These are phyloP conservation scores for Marasmius sp. DNA, from an alignment of 1,284 basidiomycete genomes.

Conservation along the genomic window DNA sequence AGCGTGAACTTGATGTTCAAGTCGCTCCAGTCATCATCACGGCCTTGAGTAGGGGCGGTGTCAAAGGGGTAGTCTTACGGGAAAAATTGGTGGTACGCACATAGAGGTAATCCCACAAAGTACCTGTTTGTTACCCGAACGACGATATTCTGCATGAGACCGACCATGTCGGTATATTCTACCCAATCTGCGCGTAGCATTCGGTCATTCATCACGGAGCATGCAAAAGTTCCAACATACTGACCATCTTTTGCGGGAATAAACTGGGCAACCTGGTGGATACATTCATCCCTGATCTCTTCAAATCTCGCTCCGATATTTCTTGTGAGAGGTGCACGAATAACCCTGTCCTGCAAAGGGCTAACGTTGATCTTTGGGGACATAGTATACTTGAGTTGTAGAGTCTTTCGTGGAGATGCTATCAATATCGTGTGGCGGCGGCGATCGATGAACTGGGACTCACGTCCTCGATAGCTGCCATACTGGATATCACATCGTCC, in stretches of 20 bases:
- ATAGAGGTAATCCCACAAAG: constrained; percentile 15
- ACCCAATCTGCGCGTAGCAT: background rate
- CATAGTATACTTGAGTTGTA: background rate
- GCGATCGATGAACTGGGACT: background rate
- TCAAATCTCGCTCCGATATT: background rate
- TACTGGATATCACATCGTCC: background rate
- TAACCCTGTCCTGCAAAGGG: background rate
- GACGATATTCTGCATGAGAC: background rate
- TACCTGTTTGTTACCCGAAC: constrained; percentile 5
- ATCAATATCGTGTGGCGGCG: background rate
- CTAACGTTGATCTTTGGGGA: background rate
- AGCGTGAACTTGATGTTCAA: background rate
- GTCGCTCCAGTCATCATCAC: constrained; percentile 8
- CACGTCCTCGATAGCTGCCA: background rate
- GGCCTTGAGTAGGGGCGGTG: background rate
- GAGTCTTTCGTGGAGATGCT: background rate
- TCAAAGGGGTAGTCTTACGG: background rate
- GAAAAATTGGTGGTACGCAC: background rate
- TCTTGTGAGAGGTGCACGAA: background rate
- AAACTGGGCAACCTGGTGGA: background rate
- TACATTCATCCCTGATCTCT: background rate
- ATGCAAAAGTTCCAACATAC: background rate
- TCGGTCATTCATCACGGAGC: background rate
- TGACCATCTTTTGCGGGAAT: background rate
- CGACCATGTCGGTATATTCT: background rate